Percentiles rank a stretch among this genome's conserved stretches.
Evolutionary conservation across 1,284 basidiomycete species (phyloP).

Genomic region (Cystobasidiaceae sp.): DNA sequence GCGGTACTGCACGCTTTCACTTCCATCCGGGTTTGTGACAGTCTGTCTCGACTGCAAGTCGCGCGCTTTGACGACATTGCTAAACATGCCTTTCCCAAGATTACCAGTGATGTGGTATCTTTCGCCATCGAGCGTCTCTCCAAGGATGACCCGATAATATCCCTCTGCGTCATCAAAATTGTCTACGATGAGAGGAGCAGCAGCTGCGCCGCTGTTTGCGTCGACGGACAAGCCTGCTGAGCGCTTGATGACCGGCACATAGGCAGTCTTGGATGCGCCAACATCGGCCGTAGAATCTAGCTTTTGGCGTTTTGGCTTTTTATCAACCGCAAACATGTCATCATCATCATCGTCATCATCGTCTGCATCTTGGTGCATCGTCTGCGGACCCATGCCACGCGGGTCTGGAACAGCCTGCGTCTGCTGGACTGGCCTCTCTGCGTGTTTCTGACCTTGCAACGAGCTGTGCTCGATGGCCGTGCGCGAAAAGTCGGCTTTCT

Average conservation of each 20-base stretch:
- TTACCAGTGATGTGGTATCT: slow-evolving; percentile 92
- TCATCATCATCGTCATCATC: slow-evolving; percentile 65
- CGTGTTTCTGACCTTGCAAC: neutral
- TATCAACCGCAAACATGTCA: slow-evolving; percentile 76
- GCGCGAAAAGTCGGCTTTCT: no score
- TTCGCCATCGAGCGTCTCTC: slow-evolving; percentile 86
- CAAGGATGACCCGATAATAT: slow-evolving; percentile 90
- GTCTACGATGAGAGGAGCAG: slow-evolving; percentile 48
- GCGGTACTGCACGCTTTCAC: slow-evolving; percentile 47
- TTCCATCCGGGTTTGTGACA: neutral
- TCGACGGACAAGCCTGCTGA: slow-evolving; percentile 4
- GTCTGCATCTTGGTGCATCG: no score
- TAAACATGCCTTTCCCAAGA: slow-evolving; percentile 97
- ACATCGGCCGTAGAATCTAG: slow-evolving; percentile 46
- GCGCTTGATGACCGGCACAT: slow-evolving; percentile 33
- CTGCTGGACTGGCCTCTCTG: neutral
- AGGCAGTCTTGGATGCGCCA: slow-evolving; percentile 23
- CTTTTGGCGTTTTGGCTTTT: slow-evolving; percentile 53
- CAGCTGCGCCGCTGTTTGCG: neutral
- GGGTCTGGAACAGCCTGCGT: neutral
- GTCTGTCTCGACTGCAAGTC: slow-evolving; percentile 66
- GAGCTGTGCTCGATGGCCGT: neutral
- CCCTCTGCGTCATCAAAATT: slow-evolving; percentile 77
- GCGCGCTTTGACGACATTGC: slow-evolving; percentile 86
- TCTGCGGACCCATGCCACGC: slow-evolving; percentile 47